Percentiles rank a stretch among this genome's conserved stretches.
These are phyloP conservation scores for Solanum hybrid DNA, from an alignment of 305 asterid species.

Conservation along the genomic window DNA sequence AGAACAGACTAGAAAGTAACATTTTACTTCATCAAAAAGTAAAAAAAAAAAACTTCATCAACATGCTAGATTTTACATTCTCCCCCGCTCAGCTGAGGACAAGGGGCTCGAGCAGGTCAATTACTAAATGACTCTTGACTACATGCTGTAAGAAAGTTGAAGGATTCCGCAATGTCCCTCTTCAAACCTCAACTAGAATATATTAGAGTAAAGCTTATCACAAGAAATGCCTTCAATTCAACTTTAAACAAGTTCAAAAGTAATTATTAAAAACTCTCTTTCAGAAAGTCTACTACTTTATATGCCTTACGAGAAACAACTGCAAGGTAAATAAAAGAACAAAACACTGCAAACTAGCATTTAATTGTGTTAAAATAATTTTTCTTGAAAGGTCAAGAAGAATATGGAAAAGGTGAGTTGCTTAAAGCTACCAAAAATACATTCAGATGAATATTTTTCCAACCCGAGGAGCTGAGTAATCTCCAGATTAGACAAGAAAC, in stretches of 20 bases:
- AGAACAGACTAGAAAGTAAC: background rate
- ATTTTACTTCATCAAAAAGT: background rate
- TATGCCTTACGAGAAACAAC: background rate
- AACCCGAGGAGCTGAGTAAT: background rate
- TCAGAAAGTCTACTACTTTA: background rate
- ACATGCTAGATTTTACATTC: background rate
- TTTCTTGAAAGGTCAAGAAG: background rate
- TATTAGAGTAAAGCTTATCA: background rate
- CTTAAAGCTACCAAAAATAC: background rate
- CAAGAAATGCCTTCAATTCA: background rate
- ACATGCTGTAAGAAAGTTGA: background rate
- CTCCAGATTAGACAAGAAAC: background rate
- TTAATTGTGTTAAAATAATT: background rate
- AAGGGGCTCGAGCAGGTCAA: background rate
- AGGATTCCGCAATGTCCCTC: background rate
- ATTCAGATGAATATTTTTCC: background rate
- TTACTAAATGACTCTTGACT: background rate
- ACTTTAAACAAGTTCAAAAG: background rate
- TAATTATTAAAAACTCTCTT: background rate
- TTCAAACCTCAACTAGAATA: background rate
- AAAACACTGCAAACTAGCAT: background rate
- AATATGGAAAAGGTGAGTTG: background rate
- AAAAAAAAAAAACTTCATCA: background rate
- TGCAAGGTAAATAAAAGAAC: background rate
- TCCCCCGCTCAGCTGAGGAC: background rate